phyloP scores from a whole-genome alignment of 2,329 filamentous ascomycete species.

The Parafenestella ontariensis region DNA sequence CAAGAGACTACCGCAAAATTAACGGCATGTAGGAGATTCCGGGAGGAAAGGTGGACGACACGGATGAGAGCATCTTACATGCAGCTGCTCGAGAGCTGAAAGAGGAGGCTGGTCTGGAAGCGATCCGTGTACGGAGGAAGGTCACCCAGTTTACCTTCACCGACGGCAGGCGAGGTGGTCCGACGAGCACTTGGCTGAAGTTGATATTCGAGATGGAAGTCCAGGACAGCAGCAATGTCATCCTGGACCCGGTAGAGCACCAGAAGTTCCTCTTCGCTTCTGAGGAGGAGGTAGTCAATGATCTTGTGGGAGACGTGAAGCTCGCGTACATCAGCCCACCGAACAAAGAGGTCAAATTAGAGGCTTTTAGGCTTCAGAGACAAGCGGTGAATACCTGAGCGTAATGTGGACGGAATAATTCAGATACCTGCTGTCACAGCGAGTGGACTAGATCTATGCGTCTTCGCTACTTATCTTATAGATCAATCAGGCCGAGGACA shows the following conservation, averaged over 20 bases:
- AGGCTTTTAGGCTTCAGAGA: conserved; percentile 39
- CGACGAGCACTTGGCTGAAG: conserved; percentile 43
- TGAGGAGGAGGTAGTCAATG: conserved; percentile 48
- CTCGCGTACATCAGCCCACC: conserved; percentile 40
- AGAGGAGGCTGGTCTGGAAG: conserved; percentile 60
- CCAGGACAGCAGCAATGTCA: conserved; percentile 24
- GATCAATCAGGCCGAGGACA: too few relatives aligned
- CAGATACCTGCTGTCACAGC: too few relatives aligned
- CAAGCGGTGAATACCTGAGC: conserved; percentile 6
- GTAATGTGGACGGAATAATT: not conserved
- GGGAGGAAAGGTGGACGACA: conserved; percentile 57
- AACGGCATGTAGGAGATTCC: conserved; percentile 56
- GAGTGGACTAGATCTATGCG: too few relatives aligned
- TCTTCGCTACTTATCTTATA: too few relatives aligned
- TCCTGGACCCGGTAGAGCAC: conserved; percentile 53
- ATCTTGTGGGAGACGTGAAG: conserved; percentile 31
- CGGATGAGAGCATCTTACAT: conserved; percentile 57
- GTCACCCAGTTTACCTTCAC: conserved; percentile 47
- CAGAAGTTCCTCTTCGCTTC: conserved; percentile 50
- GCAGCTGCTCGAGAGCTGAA: conserved; percentile 58
- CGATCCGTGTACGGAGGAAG: conserved; percentile 52
- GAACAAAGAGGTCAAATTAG: conserved; percentile 45
- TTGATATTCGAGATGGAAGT: conserved; percentile 47
- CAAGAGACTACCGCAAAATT: conserved; percentile 1
- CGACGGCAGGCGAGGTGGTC: conserved; percentile 18